Evolutionary conservation across 306 rosid species (phyloP), one percentile per base, ranked within the genome.

Genomic region (Citrullus amarus): DNA sequence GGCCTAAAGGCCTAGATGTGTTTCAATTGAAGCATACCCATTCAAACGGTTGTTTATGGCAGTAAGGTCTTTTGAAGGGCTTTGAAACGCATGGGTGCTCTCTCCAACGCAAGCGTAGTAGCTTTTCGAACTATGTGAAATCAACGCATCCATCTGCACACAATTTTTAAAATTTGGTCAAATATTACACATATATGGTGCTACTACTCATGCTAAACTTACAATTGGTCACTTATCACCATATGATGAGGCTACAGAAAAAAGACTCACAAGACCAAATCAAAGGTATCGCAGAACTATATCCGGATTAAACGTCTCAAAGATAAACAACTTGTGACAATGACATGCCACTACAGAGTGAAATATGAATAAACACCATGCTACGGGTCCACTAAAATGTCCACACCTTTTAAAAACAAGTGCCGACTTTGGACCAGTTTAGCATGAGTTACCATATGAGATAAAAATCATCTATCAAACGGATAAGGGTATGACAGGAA

Each of bases 71-170:
- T 93, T 92, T 8, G 99, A 96, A 79, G 99, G 99, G 88, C 99
- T 96, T 80, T 96, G 99, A 82, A 92, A 96, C 41, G 99, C 99
- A 86, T 90, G 98, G 56, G 99, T 96, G 86, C 99, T 96, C 83
- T 92, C 99, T 58, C 99, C 99, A 55, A 96, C 97, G 79, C 99
- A 96, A 41, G 99, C 98, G 83, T 96, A 96, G 74, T 96, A 96
- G 83, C 99, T 93, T 87, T 91, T 96, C 50, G 97, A 91, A 86
- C 91, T 90, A 77, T 91, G 97, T n/a, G 99, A 91, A 84, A 93
- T 91, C 80, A 96, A 85, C 57, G 99, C 98, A 88, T 96, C 99
- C 99, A 91, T 96, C 99, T 96, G 87, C 39, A 48, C 75, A 82
- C 66, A 80, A 11, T 63, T 57, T 28, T 54, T 43, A 60, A 25